These are phyloP conservation scores for Myxozyma sirexii DNA, from an alignment of 805 yeast species.

Conservation along the genomic window DNA sequence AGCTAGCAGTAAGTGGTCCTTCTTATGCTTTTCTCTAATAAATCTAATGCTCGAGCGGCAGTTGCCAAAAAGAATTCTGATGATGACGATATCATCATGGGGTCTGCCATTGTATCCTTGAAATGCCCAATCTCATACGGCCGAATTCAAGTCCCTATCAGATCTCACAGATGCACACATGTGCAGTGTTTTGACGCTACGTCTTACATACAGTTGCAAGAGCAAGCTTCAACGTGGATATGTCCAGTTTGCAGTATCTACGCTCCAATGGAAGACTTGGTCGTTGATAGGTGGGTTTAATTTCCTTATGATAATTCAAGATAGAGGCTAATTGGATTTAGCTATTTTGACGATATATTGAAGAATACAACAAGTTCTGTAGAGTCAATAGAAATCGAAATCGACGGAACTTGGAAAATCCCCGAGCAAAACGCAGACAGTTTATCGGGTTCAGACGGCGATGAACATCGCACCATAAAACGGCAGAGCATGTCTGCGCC, in stretches of 20 bases:
- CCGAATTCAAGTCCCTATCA: slow-evolving; percentile 70
- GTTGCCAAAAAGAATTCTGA: slow-evolving; percentile 47
- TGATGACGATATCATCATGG: slow-evolving; percentile 73
- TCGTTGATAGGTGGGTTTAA: slow-evolving; percentile 70
- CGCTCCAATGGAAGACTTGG: slow-evolving; percentile 59
- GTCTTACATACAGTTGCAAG: slow-evolving; percentile 72
- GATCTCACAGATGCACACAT: slow-evolving; percentile 73
- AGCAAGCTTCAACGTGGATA: slow-evolving; percentile 79
- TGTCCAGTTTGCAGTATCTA: slow-evolving; percentile 78
- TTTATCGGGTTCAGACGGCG: slow-evolving; percentile 15
- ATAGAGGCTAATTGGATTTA: neutral
- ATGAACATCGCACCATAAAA: neutral
- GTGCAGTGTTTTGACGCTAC: slow-evolving; percentile 85
- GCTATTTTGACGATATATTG: slow-evolving; percentile 53
- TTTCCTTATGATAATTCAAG: neutral
- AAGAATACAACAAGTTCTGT: slow-evolving; percentile 54
- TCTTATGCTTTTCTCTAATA: too few species aligned
- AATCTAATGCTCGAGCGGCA: too few species aligned
- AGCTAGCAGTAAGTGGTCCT: slow-evolving; percentile 48
- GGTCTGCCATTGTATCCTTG: slow-evolving; percentile 65
- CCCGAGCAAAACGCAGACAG: slow-evolving; percentile 30
- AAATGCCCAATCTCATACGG: slow-evolving; percentile 78
- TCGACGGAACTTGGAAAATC: slow-evolving; percentile 74
- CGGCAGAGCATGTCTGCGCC: neutral
- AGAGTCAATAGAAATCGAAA: slow-evolving; percentile 65